phyloP scores from a whole-genome alignment of 2,329 filamentous ascomycete genomes.

The Cercospora sp. region DNA sequence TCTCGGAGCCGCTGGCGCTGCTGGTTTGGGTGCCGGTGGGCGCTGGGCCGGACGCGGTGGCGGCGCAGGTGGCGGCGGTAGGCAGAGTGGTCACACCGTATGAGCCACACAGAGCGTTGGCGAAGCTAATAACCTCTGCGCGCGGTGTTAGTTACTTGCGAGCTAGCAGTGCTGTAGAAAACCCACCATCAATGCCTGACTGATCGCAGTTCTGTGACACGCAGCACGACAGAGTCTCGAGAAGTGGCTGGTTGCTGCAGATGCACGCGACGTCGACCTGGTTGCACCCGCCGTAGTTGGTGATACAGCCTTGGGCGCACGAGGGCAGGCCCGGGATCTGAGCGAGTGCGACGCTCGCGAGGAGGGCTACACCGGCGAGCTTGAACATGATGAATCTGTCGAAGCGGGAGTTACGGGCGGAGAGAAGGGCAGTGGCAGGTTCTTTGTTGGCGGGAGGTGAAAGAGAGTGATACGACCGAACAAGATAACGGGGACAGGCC shows the following conservation, averaged over 20 bases:
- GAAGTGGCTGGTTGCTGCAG: slow-evolving; percentile 42
- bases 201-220: slow-evolving; percentile 40
- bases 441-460: neutral
- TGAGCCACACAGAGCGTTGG: slow-evolving; percentile 44
- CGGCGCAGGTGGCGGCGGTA: slow-evolving; percentile 42
- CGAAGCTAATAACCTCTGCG: slow-evolving; percentile 46
- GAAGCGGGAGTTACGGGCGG: neutral
- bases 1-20: slow-evolving; percentile 10
- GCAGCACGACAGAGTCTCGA: slow-evolving; percentile 46
- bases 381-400: slow-evolving; percentile 26
- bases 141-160: neutral
- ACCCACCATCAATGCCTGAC: neutral
- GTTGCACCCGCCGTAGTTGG: slow-evolving; percentile 42
- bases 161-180: neutral
- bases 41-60: slow-evolving; percentile 26
- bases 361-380: slow-evolving; percentile 24
- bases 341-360: slow-evolving; percentile 25
- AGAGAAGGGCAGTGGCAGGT: neutral
- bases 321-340: slow-evolving; percentile 31
- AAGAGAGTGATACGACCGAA: neutral
- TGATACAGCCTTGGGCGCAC: slow-evolving; percentile 42
- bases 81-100: slow-evolving; percentile 44
- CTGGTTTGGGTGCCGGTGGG: slow-evolving; percentile 11
- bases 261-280: slow-evolving; percentile 46
- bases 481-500: neutral